Evolutionary conservation across 2,329 filamentous ascomycete genomes (phyloP), one percentile per base, ranked within the genome.

Genomic region (Byssoonygena ceratinophila): DNA sequence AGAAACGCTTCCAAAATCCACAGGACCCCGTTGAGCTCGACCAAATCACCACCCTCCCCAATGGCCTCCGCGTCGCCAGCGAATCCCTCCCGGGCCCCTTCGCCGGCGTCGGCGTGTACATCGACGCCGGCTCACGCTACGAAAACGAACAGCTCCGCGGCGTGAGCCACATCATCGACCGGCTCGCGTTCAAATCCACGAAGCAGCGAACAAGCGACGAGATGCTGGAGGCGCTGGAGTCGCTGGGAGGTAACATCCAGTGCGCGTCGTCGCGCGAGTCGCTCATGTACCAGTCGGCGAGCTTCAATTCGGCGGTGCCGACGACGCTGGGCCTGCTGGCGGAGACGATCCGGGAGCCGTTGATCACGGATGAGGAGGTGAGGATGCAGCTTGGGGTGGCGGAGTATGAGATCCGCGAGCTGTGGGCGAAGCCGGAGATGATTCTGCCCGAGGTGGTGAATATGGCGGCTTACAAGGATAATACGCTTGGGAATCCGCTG

Each of bases 221-320:
- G 60, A 92, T 97, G 82, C 75, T 95, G 18, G 88, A 95, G 68
- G 77, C 83, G 31, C 78, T 96, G 31, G 92, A 97, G 70, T 84
- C 83, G 0, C 75, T 98, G 2, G 92, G 92, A 32, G 92, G 92
- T 29, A 96, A 96, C 67, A 91, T 98, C 55, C 90, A 97, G 71
- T 98, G 92, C 71, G 90, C 91, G 9, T 96, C 90, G 1, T 94
- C 89, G 1, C 79, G 92, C 59, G 92, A 98, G 71, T 88, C 88
- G 53, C 80, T 98, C 72, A 98, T 98, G 92, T 98, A 98, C 74
- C 92, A 98, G 70, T 87, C 89, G 1, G 92, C 92, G 23, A 96
- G 90, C 27, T 98, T 98, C 79, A 98, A 98, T 74, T 84, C 84
- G 23, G 84, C 88, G 16, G 89, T 98, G 7, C 83, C 87, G 5